phyloP scores from a whole-genome alignment of 2,329 filamentous ascomycete genomes.

The Sporothrix variecibatus region DNA sequence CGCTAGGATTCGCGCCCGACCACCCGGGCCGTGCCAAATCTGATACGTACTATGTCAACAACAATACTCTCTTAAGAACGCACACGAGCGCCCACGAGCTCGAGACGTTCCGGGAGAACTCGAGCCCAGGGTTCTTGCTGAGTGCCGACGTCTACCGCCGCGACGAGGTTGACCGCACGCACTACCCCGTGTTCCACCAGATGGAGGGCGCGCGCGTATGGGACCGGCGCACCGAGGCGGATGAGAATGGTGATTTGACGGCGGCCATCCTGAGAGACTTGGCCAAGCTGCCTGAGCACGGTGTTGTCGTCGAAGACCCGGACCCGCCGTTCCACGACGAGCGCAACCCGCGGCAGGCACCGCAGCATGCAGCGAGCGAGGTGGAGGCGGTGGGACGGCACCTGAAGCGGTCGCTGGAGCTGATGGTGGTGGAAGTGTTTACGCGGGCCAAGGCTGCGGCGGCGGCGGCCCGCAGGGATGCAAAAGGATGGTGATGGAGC shows the following conservation, averaged over 20 bases:
- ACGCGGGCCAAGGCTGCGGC: conserved; percentile 69
- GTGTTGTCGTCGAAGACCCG: conserved; percentile 77
- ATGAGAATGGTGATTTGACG: conserved; percentile 59
- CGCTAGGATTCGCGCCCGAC: conserved; percentile 84
- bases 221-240: conserved; percentile 63
- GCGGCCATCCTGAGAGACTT: conserved; percentile 70
- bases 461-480: conserved; percentile 43
- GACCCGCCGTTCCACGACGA: conserved; percentile 76
- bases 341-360: conserved; percentile 78
- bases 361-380: conserved; percentile 72
- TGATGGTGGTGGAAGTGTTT: conserved; percentile 89
- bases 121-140: conserved; percentile 78
- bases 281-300: conserved; percentile 69
- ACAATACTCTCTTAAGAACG: conserved; percentile 79
- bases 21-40: conserved; percentile 85
- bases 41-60: conserved; percentile 95
- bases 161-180: conserved; percentile 90
- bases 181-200: conserved; percentile 97
- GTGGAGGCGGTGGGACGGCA: conserved; percentile 81
- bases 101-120: conserved; percentile 72
- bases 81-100: conserved; percentile 95
- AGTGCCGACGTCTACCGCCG: conserved; percentile 93
- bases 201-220: conserved; percentile 95
- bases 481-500: too few species aligned
- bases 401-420: conserved; percentile 84